Base-by-base conservation (phyloP, 2,329 filamentous ascomycete genomes). In the Botrytis tulipae region DNA sequence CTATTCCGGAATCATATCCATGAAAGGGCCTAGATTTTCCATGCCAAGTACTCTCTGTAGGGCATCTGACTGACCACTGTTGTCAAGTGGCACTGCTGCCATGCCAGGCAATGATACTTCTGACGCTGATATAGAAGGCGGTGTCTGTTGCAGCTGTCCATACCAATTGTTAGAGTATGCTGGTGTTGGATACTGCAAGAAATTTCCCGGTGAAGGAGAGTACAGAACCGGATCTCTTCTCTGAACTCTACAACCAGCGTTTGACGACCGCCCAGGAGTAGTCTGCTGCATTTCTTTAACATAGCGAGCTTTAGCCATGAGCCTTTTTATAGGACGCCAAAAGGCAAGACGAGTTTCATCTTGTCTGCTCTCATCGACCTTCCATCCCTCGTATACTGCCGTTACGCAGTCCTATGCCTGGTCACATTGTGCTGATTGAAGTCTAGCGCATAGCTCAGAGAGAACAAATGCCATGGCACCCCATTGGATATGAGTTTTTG, bases 251-350 rank as follows among this genome's bases (percentile, higher is more conserved):
- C 57, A 29, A 35, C 57, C 57, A 61, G 57, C 57, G 57, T 61
- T 61, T 61, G 57, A 61, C 57, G 57, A 61, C 57, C n/a, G 57
- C 57, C 57, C 57, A 61, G 57, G 57, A 61, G 57, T 61, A 61
- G n/a, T 61, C 57, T 61, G n/a, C 57, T 61, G 57, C n/a, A 61
- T 35, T 61, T 61, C 29, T 61, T 61, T 61, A 61, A 61, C 57
- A 61, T 61, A 61, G 57, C 57, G 57, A 61, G 57, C 57, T 61
- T 61, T 61, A 61, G 57, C 57, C 57, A 61, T 61, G 57, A 61
- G 57, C 57, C 57, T 61, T 61, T 61, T 61, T 61, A 61, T 61
- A 61, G 57, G 57, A 61, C 57, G 57, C 57, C 57, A 61, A 29
- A 61, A 61, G 57, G 57, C 57, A 61, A 61, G 57, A 29, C 57